phyloP scores from a whole-genome alignment of 2,329 filamentous ascomycete species.

The Fusarium citri region DNA sequence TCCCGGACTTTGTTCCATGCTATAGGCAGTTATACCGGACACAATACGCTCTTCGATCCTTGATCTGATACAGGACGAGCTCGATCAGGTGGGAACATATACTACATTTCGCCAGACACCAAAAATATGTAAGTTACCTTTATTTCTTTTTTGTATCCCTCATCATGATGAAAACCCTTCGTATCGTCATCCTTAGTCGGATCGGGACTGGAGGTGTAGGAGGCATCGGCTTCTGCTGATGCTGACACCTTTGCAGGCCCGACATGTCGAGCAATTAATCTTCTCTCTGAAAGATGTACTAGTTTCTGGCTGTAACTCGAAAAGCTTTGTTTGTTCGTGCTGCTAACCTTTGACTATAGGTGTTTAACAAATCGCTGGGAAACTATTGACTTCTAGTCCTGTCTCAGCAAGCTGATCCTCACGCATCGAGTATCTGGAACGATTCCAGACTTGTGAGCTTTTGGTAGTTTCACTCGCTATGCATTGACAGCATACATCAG shows the following conservation, averaged over 20 bases:
- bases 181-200: slow-evolving; percentile 98
- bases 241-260: slow-evolving; percentile 49
- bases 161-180: slow-evolving; percentile 80
- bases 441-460: not conserved
- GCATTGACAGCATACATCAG: not conserved
- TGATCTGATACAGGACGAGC: not conserved
- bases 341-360: slow-evolving; percentile 33
- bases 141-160: slow-evolving; percentile 7
- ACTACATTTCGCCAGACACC: not conserved
- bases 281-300: slow-evolving; percentile 62
- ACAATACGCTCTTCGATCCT: not conserved
- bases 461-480: not conserved
- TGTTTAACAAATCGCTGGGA: not conserved
- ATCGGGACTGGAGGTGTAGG: slow-evolving; percentile 57
- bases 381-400: not conserved
- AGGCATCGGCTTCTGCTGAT: slow-evolving; percentile 48
- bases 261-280: slow-evolving; percentile 65
- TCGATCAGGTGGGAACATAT: not conserved
- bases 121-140: slow-evolving; percentile 25
- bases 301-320: not conserved
- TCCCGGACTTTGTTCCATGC: not conserved
- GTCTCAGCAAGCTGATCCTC: not conserved
- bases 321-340: slow-evolving; percentile 5
- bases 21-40: not conserved
- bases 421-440: not conserved